Percentiles rank a stretch among this genome's conserved stretches.
Evolutionary conservation across 305 asterid species (phyloP).

Genomic region (Withania somnifera): DNA sequence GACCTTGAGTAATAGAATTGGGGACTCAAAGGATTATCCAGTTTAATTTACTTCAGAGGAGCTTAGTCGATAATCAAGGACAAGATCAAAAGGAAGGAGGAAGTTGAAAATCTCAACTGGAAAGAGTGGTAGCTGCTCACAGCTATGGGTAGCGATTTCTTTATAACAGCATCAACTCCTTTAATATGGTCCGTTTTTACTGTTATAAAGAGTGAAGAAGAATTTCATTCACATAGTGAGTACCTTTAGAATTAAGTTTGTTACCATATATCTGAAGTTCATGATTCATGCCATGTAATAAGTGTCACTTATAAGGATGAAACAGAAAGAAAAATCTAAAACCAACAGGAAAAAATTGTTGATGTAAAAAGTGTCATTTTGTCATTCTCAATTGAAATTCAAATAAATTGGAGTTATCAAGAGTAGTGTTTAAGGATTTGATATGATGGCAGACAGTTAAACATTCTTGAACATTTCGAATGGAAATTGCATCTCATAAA

Average conservation of each 20-base stretch:
- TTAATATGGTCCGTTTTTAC: neutral
- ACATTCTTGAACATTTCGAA: neutral
- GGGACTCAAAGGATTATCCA: neutral
- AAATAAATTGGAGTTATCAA: neutral
- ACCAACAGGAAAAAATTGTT: neutral
- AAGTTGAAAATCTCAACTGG: neutral
- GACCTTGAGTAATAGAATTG: too few relatives aligned
- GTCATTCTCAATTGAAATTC: neutral
- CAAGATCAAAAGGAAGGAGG: neutral
- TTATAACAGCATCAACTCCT: neutral
- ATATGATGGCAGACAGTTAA: neutral
- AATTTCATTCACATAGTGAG: neutral
- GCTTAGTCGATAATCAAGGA: neutral
- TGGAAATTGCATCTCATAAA: neutral
- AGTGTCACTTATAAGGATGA: neutral
- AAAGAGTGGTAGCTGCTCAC: neutral
- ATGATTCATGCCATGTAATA: neutral
- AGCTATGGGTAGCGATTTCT: neutral
- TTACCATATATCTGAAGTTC: neutral
- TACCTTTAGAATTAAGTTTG: neutral
- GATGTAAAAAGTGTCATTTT: neutral
- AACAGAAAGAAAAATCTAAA: neutral
- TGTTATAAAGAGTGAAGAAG: neutral
- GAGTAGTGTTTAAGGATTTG: neutral
- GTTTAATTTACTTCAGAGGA: neutral